Evolutionary conservation across 139 green algal genomes (phyloP), one percentile per base, ranked within the genome.

Genomic region (Chlamydomonas sp.): DNA sequence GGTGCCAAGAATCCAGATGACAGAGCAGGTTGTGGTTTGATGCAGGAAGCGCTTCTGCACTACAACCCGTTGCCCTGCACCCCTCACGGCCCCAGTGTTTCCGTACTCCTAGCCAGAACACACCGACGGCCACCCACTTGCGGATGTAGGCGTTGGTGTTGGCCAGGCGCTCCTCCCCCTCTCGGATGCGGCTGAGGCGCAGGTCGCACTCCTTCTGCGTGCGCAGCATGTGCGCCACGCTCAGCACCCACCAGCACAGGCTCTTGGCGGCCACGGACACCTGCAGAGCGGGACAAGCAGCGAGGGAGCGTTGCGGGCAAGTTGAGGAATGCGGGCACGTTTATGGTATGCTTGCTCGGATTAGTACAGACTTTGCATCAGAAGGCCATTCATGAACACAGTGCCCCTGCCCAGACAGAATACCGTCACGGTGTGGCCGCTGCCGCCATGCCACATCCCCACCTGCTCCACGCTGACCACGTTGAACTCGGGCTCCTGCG

Each of bases 401-500:
- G 71, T 14, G 71, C 16, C 71, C 12, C 31, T 14, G 15, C 14
- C 15, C 71, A 76, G 61, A 58, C 62, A 83, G 59, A 57, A 83
- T 18, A 83, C 78, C 31, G 7, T 9, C 62, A 83, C 62, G 14
- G 4, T 49, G 31, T 49, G 31, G 31, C 31, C 31, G 31, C 31
- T 49, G 31, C 31, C 31, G 31, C 31, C 77, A 63, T 66, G 31
- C 66, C n/a, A 2, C 61, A 20, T 20, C 4, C 85, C 0, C 63
- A 90, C 86, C 86, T 87, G 86, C 60, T 81, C 86, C 63, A 92
- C 90, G 79, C 84, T 82, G 66, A 91, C 87, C 14, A 93, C 72
- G 74, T 93, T 93, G 79, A 93, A 93, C 73, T 93, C 90, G 49
- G 90, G 90, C 61, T 93, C 90, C 61, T 73, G 63, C 57, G 90